Evolutionary conservation across 2,329 filamentous ascomycete genomes (phyloP).

Genomic region (Ophiocordyceps camponoti-floridani): DNA sequence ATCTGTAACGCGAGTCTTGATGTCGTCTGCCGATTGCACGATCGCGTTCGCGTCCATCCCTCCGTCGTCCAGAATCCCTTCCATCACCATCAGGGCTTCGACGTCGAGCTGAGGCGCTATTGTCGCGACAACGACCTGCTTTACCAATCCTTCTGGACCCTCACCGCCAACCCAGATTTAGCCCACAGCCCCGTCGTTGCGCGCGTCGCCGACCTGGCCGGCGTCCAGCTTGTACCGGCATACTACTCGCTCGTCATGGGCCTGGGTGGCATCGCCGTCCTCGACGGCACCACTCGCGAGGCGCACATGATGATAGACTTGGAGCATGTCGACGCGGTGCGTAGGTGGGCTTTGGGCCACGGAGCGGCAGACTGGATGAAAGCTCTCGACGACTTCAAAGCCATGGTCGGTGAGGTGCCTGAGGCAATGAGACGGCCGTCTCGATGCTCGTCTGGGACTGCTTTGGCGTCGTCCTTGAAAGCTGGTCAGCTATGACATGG

Average conservation of each 20-base stretch:
- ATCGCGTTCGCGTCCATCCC: constrained; percentile 20
- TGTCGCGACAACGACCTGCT: constrained; percentile 22
- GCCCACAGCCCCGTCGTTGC: constrained; percentile 25
- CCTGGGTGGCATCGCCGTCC: constrained; percentile 20
- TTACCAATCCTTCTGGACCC: constrained; percentile 38
- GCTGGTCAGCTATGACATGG: background rate
- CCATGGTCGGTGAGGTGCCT: constrained; percentile 9
- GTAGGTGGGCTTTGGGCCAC: constrained; percentile 23
- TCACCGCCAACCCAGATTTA: constrained; percentile 26
- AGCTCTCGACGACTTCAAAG: constrained; percentile 29
- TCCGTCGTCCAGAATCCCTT: constrained; percentile 64
- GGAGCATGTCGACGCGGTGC: constrained; percentile 21
- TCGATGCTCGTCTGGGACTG: background rate
- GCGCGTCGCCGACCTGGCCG: constrained; percentile 23
- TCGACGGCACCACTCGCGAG: constrained; percentile 27
- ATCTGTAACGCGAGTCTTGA: constrained; percentile 56
- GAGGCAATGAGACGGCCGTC: background rate
- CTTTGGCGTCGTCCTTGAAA: background rate
- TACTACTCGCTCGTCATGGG: constrained; percentile 31
- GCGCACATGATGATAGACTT: constrained; percentile 32
- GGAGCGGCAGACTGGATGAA: constrained; percentile 28
- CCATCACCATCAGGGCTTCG: constrained; percentile 38
- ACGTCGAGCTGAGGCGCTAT: constrained; percentile 36
- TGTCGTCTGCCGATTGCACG: constrained; percentile 33
- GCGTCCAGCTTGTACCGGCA: constrained; percentile 20